phyloP scores from a whole-genome alignment of 2,329 filamentous ascomycete genomes.

The Triangularia setosa region DNA sequence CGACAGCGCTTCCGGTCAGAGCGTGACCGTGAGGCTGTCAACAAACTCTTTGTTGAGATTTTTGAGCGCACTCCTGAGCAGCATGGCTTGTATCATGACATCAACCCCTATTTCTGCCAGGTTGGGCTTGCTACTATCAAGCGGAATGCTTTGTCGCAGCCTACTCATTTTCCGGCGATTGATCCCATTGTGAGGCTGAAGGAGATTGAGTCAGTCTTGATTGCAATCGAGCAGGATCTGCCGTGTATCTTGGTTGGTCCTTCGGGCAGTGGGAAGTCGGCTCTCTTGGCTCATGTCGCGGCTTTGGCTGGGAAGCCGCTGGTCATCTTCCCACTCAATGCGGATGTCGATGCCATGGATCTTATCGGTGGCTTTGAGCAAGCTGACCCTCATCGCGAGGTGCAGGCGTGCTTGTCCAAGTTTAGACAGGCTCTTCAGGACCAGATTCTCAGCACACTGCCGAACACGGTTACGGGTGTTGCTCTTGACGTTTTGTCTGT shows the following conservation, averaged over 20 bases:
- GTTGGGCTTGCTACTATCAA: slow-evolving; percentile 71
- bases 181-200: slow-evolving; percentile 56
- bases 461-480: slow-evolving; percentile 42
- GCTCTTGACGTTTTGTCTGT: slow-evolving; percentile 50
- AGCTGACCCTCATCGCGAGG: slow-evolving; percentile 72
- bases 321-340: slow-evolving; percentile 83
- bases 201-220: slow-evolving; percentile 79
- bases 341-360: slow-evolving; percentile 95
- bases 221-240: slow-evolving; percentile 81
- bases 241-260: slow-evolving; percentile 85
- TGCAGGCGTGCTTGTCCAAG: slow-evolving; percentile 54
- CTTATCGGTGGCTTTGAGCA: slow-evolving; percentile 96
- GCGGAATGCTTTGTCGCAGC: slow-evolving; percentile 55
- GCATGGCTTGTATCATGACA: slow-evolving; percentile 68
- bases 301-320: slow-evolving; percentile 70
- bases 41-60: slow-evolving; percentile 60
- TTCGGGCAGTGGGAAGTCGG: slow-evolving; percentile 83
- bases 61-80: slow-evolving; percentile 52
- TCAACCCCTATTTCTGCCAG: slow-evolving; percentile 64
- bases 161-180: slow-evolving; percentile 47
- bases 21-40: slow-evolving; percentile 63
- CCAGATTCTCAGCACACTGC: slow-evolving; percentile 46
- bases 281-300: slow-evolving; percentile 75
- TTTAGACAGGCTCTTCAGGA: slow-evolving; percentile 41
- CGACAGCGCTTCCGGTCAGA: slow-evolving; percentile 79